A percentile compares a stretch with the other conserved stretches of the same genome.
Evolutionary conservation across 208 protist species (phyloP).

Genomic region (Trypanosoma vivax): DNA sequence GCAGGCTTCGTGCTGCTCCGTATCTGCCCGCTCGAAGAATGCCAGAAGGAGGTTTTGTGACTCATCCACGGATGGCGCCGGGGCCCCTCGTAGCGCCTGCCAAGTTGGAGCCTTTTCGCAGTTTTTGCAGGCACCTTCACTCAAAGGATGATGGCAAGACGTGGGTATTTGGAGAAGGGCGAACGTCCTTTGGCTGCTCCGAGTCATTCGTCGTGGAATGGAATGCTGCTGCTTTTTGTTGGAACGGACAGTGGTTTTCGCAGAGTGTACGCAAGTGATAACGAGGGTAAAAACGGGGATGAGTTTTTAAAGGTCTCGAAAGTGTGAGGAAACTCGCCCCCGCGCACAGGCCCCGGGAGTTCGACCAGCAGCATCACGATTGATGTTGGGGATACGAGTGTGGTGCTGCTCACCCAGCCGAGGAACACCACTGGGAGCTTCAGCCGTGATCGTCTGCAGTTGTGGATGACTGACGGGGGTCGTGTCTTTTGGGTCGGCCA

Average conservation of each 20-base stretch:
- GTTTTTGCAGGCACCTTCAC: too few species aligned
- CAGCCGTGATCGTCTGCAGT: not conserved
- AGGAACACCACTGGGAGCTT: not conserved
- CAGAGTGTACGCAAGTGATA: constrained; percentile 4
- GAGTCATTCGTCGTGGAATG: not conserved
- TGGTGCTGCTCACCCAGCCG: constrained; percentile 10
- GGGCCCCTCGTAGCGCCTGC: too few species aligned
- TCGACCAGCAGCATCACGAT: not conserved
- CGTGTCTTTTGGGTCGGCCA: constrained; percentile 1
- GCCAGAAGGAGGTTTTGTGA: too few species aligned
- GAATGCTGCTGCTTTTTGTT: not conserved
- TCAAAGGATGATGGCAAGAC: not conserved
- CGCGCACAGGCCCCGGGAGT: not conserved
- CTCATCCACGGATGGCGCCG: too few species aligned
- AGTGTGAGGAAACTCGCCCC: not conserved
- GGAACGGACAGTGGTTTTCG: not conserved
- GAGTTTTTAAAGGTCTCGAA: not conserved
- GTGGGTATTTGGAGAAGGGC: constrained; percentile 1
- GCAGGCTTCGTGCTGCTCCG: too few species aligned
- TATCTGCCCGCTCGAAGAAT: too few species aligned
- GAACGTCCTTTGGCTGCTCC: not conserved
- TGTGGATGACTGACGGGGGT: constrained; percentile 7
- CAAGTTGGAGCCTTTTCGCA: too few species aligned
- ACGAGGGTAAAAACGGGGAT: constrained; percentile 6
- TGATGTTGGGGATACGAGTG: not conserved